These are phyloP conservation scores for Suhomyces atakaporum DNA, from an alignment of 1,139 yeast species.

Conservation along the genomic window DNA sequence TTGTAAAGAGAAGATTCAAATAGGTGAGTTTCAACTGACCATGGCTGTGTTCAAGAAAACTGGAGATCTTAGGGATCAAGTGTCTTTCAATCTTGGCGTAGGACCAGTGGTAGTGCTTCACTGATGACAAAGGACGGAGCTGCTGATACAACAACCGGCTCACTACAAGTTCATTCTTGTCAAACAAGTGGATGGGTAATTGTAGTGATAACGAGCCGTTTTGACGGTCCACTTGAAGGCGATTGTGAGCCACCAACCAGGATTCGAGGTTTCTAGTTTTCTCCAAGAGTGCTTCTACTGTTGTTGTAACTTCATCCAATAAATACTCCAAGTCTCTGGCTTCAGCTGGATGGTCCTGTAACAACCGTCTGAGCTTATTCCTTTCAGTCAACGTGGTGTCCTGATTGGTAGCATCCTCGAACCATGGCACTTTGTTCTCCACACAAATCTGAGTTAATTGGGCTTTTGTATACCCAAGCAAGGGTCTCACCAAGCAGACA, in stretches of 20 bases:
- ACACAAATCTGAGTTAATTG: conserved; percentile 51
- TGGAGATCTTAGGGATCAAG: conserved; percentile 28
- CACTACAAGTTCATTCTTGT: conserved; percentile 23
- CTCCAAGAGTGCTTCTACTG: conserved; percentile 1
- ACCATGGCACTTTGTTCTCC: conserved; percentile 50
- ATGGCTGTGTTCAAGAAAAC: too few species aligned
- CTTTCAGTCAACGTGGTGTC: conserved; percentile 57
- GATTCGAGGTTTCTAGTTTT: conserved; percentile 3
- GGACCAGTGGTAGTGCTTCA: conserved; percentile 46
- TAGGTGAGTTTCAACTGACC: conserved; percentile 5
- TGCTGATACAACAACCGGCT: conserved; percentile 36
- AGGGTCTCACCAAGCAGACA: conserved; percentile 49
- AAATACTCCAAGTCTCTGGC: conserved; percentile 3
- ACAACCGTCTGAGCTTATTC: conserved; percentile 47
- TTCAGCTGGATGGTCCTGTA: too few species aligned
- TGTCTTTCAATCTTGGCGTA: conserved; percentile 45
- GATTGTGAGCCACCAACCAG: background rate
- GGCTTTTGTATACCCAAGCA: conserved; percentile 47
- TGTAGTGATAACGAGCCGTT: conserved; percentile 13
- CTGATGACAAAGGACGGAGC: conserved; percentile 40
- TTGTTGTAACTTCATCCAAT: conserved; percentile 1
- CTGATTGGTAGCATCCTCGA: conserved; percentile 66
- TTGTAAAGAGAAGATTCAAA: conserved; percentile 8
- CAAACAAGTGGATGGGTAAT: conserved; percentile 10
- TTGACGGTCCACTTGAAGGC: conserved; percentile 5